A percentile compares a stretch with the other conserved stretches of the same genome.
Evolutionary conservation across 2,329 filamentous ascomycete species (phyloP).

Genomic region (Monilinia vaccinii-corymbosi): DNA sequence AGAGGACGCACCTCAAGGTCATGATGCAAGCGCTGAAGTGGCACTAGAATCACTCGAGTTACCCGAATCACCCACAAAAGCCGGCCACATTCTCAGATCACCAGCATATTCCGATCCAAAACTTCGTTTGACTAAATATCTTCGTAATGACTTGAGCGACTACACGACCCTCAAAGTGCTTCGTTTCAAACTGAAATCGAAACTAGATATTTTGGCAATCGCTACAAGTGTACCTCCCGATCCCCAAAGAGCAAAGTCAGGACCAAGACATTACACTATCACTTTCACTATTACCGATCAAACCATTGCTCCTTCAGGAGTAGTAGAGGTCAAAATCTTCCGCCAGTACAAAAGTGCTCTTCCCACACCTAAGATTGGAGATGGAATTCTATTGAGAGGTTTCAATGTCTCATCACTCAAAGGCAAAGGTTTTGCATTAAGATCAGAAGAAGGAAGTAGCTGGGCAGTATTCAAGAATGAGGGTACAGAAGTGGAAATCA

Average conservation of each 20-base stretch:
- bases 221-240: conserved; percentile 42
- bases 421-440: conserved; percentile 46
- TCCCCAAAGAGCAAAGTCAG: conserved; percentile 46
- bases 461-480: conserved; percentile 51
- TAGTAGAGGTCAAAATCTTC: conserved; percentile 48
- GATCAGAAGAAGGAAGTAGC: conserved; percentile 40
- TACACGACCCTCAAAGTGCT: conserved; percentile 44
- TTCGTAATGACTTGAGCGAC: conserved; percentile 39
- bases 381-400: conserved; percentile 48
- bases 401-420: conserved; percentile 47
- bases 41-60: conserved; percentile 20
- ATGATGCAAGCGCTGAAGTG: conserved; percentile 28
- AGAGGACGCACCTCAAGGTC: conserved; percentile 17
- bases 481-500: conserved; percentile 39
- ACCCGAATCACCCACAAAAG: conserved; percentile 20
- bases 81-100: conserved; percentile 16
- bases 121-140: conserved; percentile 19
- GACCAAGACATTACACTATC: conserved; percentile 51
- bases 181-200: conserved; percentile 40
- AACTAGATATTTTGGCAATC: conserved; percentile 46
- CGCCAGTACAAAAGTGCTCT: conserved; percentile 48
- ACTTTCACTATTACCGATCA: conserved; percentile 50
- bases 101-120: conserved; percentile 20
- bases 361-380: conserved; percentile 45
- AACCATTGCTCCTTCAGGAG: conserved; percentile 39